Evolutionary conservation across 345 rosid genomes (phyloP).

Genomic region (Nephelium lappaceum): DNA sequence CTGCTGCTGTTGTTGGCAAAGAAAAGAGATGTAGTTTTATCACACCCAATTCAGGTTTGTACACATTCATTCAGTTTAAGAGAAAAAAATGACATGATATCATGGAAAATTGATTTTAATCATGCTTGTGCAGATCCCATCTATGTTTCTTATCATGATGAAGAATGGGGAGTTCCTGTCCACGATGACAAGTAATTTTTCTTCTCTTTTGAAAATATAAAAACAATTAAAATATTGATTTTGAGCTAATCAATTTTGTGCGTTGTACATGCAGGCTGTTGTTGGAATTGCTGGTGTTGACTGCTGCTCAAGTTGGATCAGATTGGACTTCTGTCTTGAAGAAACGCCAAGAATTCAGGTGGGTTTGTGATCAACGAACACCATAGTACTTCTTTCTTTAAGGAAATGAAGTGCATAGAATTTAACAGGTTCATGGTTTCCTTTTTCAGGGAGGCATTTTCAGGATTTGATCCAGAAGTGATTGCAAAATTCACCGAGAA

Average conservation of each 20-base stretch:
- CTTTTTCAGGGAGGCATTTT: conserved; percentile 56
- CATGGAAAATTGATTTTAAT: neutral
- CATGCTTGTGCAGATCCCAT: conserved; percentile 51
- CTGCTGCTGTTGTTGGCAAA: neutral
- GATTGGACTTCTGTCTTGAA: conserved; percentile 80
- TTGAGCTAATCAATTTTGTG: neutral
- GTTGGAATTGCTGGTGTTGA: conserved; percentile 66
- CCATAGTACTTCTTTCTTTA: neutral
- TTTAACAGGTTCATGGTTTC: neutral
- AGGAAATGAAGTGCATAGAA: neutral
- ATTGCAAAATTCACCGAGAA: conserved; percentile 52
- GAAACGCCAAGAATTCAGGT: conserved; percentile 62
- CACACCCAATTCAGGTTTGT: conserved; percentile 63
- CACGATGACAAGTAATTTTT: conserved; percentile 62
- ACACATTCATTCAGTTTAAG: neutral
- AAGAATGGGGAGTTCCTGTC: conserved; percentile 85
- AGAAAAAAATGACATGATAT: neutral
- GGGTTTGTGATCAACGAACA: neutral
- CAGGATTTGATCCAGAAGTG: conserved; percentile 56
- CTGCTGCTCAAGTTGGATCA: conserved; percentile 76
- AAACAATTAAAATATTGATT: neutral
- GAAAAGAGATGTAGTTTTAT: conserved; percentile 72
- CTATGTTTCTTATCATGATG: conserved; percentile 72
- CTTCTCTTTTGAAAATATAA: neutral
- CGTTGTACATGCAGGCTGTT: conserved; percentile 41